Evolutionary conservation across 75 land plant species (phyloP).

Genomic region (Pinus taeda): DNA sequence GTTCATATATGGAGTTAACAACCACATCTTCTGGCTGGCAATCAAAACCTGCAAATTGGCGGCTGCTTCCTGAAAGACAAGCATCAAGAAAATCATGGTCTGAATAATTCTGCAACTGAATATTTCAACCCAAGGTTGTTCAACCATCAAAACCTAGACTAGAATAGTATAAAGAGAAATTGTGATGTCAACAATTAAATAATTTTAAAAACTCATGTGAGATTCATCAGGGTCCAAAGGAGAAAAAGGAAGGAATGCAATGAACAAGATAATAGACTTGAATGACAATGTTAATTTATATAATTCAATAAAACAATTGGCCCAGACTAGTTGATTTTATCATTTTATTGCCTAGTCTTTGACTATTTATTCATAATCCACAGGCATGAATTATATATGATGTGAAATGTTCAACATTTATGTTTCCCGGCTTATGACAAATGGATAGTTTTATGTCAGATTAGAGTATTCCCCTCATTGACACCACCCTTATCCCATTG

Average conservation of each 20-base stretch:
- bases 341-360: background rate
- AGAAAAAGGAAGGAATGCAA: background rate
- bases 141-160: background rate
- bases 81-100: background rate
- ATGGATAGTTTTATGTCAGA: background rate
- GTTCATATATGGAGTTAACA: constrained; percentile 52
- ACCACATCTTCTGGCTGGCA: constrained; percentile 46
- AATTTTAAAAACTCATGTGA: background rate
- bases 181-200: background rate
- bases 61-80: constrained; percentile 76
- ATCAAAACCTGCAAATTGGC: constrained; percentile 80
- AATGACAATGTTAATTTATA: background rate
- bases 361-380: background rate
- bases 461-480: no score
- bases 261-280: background rate
- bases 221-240: background rate
- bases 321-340: background rate
- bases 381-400: background rate
- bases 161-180: background rate
- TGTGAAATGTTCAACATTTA: background rate
- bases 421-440: background rate
- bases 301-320: background rate
- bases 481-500: no score
- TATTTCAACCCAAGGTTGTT: background rate
- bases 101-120: background rate